Percentiles rank a stretch among this genome's conserved stretches.
Conservation (phyloP, 2,329 filamentous ascomycete genomes). For the Pezicula neosporulosa region DNA sequence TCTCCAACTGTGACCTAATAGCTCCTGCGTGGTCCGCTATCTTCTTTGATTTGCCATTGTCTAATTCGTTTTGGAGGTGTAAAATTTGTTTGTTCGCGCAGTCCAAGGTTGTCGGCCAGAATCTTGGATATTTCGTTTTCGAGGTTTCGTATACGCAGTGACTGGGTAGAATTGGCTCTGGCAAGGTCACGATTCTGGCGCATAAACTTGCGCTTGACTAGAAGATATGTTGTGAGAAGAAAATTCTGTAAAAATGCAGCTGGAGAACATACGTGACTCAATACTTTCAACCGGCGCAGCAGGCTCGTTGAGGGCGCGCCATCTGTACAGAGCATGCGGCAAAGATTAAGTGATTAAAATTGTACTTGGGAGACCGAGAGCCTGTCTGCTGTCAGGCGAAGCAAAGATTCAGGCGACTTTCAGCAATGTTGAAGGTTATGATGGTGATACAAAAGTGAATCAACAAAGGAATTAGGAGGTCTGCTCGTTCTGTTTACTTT, state of each 20-base stretch:
- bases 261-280: slow-evolving; percentile 60
- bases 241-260: slow-evolving; percentile 3
- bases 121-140: slow-evolving; percentile 73
- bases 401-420: neutral
- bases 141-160: slow-evolving; percentile 70
- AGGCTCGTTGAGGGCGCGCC: slow-evolving; percentile 78
- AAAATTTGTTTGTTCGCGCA: slow-evolving; percentile 70
- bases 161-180: slow-evolving; percentile 73
- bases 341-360: slow-evolving; percentile 2
- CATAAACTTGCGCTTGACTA: slow-evolving; percentile 76
- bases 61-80: slow-evolving; percentile 63
- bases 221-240: slow-evolving; percentile 9
- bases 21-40: slow-evolving; percentile 63
- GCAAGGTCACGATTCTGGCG: slow-evolving; percentile 84
- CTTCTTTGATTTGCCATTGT: slow-evolving; percentile 55
- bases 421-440: slow-evolving; percentile 1
- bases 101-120: slow-evolving; percentile 73
- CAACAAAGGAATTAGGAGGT: slow-evolving; percentile 5
- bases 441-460: neutral
- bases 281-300: slow-evolving; percentile 64
- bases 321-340: slow-evolving; percentile 41
- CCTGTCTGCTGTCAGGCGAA: neutral
- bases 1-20: slow-evolving; percentile 69
- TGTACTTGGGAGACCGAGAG: neutral
- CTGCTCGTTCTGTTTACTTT: slow-evolving; percentile 24